Percentiles rank a stretch among this genome's conserved stretches.
Conservation (phyloP, 2,329 filamentous ascomycete genomes). For the Alternaria burnsii region DNA sequence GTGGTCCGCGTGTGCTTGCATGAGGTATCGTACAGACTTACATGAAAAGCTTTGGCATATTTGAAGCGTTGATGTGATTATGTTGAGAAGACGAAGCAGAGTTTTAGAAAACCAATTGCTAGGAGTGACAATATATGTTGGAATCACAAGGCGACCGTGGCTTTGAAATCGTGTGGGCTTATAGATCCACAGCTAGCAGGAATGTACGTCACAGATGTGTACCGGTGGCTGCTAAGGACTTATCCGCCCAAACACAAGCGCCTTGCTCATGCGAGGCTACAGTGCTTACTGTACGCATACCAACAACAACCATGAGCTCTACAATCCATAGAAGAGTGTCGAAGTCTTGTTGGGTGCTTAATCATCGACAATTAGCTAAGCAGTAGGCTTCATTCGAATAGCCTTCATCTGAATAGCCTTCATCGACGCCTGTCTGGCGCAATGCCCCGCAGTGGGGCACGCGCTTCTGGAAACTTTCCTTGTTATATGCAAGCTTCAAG, state of each 20-base stretch:
- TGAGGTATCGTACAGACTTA: constrained; percentile 6
- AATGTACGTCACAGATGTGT: constrained; percentile 19
- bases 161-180: background rate
- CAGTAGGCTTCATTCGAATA: background rate
- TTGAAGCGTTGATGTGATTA: background rate
- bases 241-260: background rate
- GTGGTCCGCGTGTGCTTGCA: background rate
- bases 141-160: background rate
- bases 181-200: constrained; percentile 6
- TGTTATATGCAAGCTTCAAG: background rate
- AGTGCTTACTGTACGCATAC: background rate
- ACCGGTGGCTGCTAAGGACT: background rate
- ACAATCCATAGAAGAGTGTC: background rate
- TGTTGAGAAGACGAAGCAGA: background rate
- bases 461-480: background rate
- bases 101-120: background rate
- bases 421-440: background rate
- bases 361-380: background rate
- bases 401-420: background rate
- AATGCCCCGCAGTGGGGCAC: background rate
- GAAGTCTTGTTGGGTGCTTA: background rate
- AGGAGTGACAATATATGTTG: background rate
- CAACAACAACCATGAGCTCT: background rate
- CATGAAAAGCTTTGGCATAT: constrained; percentile 44
- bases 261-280: background rate